Base-by-base conservation (phyloP, 768 basidiomycete species). In the Lactarius psammicola region DNA sequence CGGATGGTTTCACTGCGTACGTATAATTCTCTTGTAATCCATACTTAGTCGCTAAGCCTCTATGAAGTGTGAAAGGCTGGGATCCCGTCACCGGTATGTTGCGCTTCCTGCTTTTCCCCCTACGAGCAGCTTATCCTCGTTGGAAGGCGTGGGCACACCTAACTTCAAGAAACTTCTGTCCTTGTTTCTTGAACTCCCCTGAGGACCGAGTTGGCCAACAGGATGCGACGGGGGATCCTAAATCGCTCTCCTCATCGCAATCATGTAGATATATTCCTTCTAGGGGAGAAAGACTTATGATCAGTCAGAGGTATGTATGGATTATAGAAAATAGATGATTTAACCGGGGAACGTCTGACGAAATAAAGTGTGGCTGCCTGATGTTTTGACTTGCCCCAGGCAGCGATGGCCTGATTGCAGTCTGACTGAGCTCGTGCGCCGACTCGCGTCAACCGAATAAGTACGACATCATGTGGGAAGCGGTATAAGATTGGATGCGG, bases 141-240 rank as follows among this genome's bases (percentile, higher is more conserved):
- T 33, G 60, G 54, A 46, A 67, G 71, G 71, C 40, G 70, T 75
- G 18, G 74, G 74, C 56, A 75, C 74, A 3, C 74, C 74, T 3
- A 72, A 74, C 63, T 67, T 75, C 44, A 63, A 68, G 4, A 66
- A 69, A 30, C 62, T 75, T 7, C 36, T 75, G 51, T 62, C 63
- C 10, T 66, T 72, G 18, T 75, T 73, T 69, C 42, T 73, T 56
- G 69, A 34, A 11, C 55, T 74, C 23, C 72, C 74, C 17, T 74
- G 51, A 53, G 30, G 13, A 13, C 26, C 10, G 13, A 53, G 13
- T 30, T 26, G 26, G 26, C 17, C 13, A 20, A 30, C 0, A 23
- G 4, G 31, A 54, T 54, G 17, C 7, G 8, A 55, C 8, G 30
- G 53, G 23, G 28, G 30, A 33, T 20, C 18, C 18, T 7, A 9